These are phyloP conservation scores for Sarocladium strictum DNA, from an alignment of 2,329 filamentous ascomycete genomes.

Conservation along the genomic window DNA sequence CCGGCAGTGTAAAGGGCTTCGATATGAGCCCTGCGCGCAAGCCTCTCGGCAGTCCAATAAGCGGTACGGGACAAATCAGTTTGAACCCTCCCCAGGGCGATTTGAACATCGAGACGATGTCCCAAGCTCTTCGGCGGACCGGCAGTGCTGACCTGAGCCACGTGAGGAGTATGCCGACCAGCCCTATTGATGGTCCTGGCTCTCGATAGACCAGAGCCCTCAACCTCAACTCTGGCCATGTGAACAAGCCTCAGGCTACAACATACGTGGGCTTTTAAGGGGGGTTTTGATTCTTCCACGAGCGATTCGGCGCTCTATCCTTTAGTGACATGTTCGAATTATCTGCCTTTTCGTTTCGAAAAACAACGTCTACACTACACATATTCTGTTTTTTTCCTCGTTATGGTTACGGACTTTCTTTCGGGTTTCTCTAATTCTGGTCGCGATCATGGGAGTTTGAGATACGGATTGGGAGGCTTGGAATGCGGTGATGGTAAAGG, in stretches of 20 bases:
- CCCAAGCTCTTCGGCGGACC: conserved; percentile 78
- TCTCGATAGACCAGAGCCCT: conserved; percentile 19
- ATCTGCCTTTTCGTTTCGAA: conserved; percentile 2
- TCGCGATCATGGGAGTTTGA: not conserved
- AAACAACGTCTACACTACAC: no score
- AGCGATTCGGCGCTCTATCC: not conserved
- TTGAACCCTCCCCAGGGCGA: conserved; percentile 47
- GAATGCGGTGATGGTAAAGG: not conserved
- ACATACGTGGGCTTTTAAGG: not conserved
- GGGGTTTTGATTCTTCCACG: not conserved
- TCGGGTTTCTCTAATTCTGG: no score
- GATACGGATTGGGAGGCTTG: not conserved
- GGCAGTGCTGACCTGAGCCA: conserved; percentile 71
- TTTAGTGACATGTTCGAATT: not conserved
- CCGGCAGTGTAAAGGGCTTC: conserved; percentile 66
- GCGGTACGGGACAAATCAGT: conserved; percentile 39
- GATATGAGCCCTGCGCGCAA: conserved; percentile 61
- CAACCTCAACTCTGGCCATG: not conserved
- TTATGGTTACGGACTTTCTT: no score
- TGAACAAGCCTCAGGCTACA: no score
- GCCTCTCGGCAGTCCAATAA: conserved; percentile 58
- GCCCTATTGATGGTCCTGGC: conserved; percentile 42
- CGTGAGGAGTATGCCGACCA: conserved; percentile 50
- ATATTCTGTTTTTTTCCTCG: no score
- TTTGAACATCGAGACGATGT: conserved; percentile 88